These are phyloP conservation scores for Myxozyma neotropica DNA, from an alignment of 805 yeast species.

Conservation along the genomic window DNA sequence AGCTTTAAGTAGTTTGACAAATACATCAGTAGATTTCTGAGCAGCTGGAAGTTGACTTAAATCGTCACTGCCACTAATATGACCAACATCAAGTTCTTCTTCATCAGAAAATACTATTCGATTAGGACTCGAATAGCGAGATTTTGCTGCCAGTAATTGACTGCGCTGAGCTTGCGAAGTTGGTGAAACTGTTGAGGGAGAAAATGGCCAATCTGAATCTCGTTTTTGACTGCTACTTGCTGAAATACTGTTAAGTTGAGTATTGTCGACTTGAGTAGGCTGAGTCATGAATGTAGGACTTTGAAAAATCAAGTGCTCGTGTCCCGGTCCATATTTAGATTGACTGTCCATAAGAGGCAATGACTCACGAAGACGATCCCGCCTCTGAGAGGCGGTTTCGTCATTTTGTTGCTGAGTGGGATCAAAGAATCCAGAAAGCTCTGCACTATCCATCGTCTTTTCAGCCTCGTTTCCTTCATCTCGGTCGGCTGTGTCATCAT, in stretches of 20 bases:
- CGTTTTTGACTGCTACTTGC: not conserved
- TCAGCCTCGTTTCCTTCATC: not conserved
- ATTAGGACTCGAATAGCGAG: slow-evolving; percentile 9
- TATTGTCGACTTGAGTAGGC: not conserved
- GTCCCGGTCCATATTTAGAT: not conserved
- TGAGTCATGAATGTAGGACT: not conserved
- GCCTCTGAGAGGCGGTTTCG: not conserved
- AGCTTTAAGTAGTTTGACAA: slow-evolving; percentile 2
- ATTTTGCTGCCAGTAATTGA: not conserved
- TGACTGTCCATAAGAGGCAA: not conserved
- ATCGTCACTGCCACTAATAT: not conserved
- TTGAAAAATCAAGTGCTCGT: not conserved
- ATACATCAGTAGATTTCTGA: not conserved
- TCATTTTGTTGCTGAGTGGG: not conserved
- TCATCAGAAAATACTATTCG: slow-evolving; percentile 9
- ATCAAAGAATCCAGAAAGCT: not conserved
- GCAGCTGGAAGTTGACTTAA: not conserved
- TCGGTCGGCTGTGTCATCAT: too few species aligned
- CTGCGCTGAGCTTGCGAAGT: not conserved
- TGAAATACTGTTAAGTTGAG: not conserved
- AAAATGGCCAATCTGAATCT: slow-evolving; percentile 10
- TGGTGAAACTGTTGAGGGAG: slow-evolving; percentile 1
- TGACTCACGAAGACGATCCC: not conserved
- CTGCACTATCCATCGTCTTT: not conserved
- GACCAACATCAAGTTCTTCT: not conserved